phyloP scores from a whole-genome alignment of 2,329 filamentous ascomycete genomes.

The Xylaria sp. region DNA sequence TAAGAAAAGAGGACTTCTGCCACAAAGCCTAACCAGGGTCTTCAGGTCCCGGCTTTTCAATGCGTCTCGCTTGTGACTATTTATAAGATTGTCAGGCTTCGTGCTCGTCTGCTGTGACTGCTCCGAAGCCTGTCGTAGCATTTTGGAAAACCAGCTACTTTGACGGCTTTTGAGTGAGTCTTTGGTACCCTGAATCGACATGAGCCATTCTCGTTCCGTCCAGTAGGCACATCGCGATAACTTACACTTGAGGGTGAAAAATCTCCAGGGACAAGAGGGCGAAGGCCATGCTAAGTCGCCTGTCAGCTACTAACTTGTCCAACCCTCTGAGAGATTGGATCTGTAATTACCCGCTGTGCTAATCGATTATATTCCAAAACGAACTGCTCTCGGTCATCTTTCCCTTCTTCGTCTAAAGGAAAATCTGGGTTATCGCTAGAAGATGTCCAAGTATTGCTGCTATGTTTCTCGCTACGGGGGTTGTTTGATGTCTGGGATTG shows the following conservation, averaged over 20 bases:
- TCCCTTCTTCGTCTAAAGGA: conserved; percentile 61
- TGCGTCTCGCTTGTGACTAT: conserved; percentile 56
- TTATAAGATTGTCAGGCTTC: conserved; percentile 52
- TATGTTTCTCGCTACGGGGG: conserved; percentile 48
- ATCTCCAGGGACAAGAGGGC: conserved; percentile 48
- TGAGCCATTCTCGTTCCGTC: conserved; percentile 4
- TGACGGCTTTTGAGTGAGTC: conserved; percentile 40
- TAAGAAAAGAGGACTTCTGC: conserved; percentile 70
- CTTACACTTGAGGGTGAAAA: conserved; percentile 43
- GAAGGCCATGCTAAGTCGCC: conserved; percentile 64
- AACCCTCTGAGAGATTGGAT: not conserved
- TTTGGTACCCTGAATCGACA: conserved; percentile 9
- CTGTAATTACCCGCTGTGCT: conserved; percentile 63
- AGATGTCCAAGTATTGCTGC: conserved; percentile 68
- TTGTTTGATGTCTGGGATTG: conserved; percentile 40
- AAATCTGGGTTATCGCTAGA: conserved; percentile 63
- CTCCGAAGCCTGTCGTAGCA: conserved; percentile 51
- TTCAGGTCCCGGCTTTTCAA: conserved; percentile 64
- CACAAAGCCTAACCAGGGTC: conserved; percentile 71
- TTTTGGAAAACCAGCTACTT: conserved; percentile 54
- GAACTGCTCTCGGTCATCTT: conserved; percentile 61
- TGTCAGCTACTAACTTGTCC: conserved; percentile 9
- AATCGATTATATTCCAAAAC: conserved; percentile 70
- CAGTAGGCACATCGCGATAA: conserved; percentile 20
- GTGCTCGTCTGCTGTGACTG: conserved; percentile 44